Evolutionary conservation across 202 grass and related monocot genomes (phyloP), one percentile per base, ranked within the genome.

Genomic region (Zizania palustris): DNA sequence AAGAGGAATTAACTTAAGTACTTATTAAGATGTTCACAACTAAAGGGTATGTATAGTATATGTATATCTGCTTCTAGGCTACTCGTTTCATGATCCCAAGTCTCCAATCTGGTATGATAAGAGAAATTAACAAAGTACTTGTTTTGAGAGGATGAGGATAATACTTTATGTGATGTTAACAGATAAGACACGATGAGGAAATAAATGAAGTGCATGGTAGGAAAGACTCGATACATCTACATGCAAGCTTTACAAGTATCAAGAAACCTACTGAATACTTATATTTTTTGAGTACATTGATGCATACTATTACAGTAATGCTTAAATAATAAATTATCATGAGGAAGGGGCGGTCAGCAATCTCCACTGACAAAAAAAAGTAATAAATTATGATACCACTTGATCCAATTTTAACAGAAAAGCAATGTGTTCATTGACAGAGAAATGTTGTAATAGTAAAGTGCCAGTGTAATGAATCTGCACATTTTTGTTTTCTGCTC

Each of bases 401-500:
- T 53, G 9, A 80, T 60, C 61, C 36, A 40, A 61, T 39, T 70
- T 40, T 48, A 71, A 55, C 16, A 63, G 0, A 19, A 75, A 37
- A 77, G 57, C 7, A 72, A 63, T 50, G 49, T 38, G 48, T 45
- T 65, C 0, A 6, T 9, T 60, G 19, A 58, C 4, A 44, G 16
- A 8, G 18, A 21, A 37, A n/a, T 44, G n/a, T 46, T 34, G 34
- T 19, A 36, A 58, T 75, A 5, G 28, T 21, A 34, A 60, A 37
- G 51, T 21, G 16, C 22, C n/a, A 38, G 69, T 55, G 36, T 57
- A 16, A 7, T 67, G 42, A 3, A 1, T 75, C 63, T 57, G 39
- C 2, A 15, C 40, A 46, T 37, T 11, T 67, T n/a, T 48, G n/a
- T 58, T 45, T 60, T 66, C 3, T 36, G 42, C 20, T 11, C 14